Evolutionary conservation across 177 flowering plant species (phyloP), one percentile per base, ranked within the genome.

Genomic region (Tripterygium wilfordii): DNA sequence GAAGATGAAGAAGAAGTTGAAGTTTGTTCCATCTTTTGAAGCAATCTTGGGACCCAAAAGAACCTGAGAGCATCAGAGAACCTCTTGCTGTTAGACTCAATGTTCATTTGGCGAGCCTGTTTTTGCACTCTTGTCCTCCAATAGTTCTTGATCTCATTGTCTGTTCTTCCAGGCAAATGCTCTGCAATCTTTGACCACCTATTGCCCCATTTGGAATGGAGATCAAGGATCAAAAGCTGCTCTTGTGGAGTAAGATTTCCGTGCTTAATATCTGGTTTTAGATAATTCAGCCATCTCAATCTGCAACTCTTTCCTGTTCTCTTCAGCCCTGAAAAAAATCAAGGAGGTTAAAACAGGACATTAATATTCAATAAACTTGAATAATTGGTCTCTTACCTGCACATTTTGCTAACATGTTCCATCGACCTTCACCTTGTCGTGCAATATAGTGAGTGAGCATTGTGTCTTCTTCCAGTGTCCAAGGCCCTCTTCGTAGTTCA

Each of bases 141-240:
- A 47, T 82, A 90, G 57, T 90, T 90, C 75, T 90, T 90, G 54
- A 90, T 90, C 56, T 87, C 97, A 48, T 90, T 90, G 44, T 90
- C 97, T 28, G 97, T 90, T 70, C 97, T 79, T 67, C 97, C 97
- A 5, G 97, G 97, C 27, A 90, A 63, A 47, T 85, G 74, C 48
- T 81, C 80, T 17, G 97, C 96, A 44, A 90, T 90, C 61, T 76
- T 87, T 3, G 97, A 90, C 97, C 97, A 90, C 61, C 97, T 90
- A 56, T 76, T 76, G 0, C 80, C 80, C 80, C 70, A 66, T 44
- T 70, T 69, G 39, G 77, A 64, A 49, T 76, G 80, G 38, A 76
- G 75, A 25, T 76, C 77, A 37, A 76, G 73, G 27, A 76, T 76
- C 65, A 64, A 31, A 28, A 76, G 65, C 61, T 76, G 80, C 27